Base-by-base conservation (phyloP, 176 grass and related monocot genomes). In the Metroxylon sagu region DNA sequence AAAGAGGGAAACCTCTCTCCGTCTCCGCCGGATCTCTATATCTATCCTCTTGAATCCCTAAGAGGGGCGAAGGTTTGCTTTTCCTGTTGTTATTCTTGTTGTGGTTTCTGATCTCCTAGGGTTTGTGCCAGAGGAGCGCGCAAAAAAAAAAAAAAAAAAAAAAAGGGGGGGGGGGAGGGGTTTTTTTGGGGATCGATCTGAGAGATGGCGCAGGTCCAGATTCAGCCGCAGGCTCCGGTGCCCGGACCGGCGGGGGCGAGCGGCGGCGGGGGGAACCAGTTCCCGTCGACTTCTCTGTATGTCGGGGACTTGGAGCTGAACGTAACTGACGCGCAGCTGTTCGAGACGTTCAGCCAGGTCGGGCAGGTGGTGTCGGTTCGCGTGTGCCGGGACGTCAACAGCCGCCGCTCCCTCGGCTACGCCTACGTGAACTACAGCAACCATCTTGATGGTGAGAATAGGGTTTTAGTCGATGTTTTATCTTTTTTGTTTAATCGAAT, bases 371-470 rank as follows among this genome's bases (percentile, higher is more conserved):
- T 98, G n/a, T 98, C 93, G 3, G 93, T 98, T 5, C 76, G 87
- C 65, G 87, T 98, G 50, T 98, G 93, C 73, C 83, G 93, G 50
- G 93, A 98, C 66, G 61, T 92, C 78, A 83, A 51, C 67, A 65
- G 84, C 17, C 70, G 93, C 30, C 77, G 83, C 61, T 98, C 93
- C 15, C 87, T 98, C n/a, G 93, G 93, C 3, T 98, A 98, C 52
- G 93, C 79, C 48, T 92, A 92, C 26, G 88, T 98, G 71, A 98
- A 98, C 81, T 98, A 92, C 84, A 89, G 19, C 79, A 91, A 52
- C 62, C 79, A 87, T 1, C 26, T 73, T 3, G 87, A 98, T 55
- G 92, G 92, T 97, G 53, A 89, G 77, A 65, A 10, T 12, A 43
- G 35, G 35, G 35, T 43, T 43, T 35, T 43, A 43, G 35, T 14